phyloP scores from a whole-genome alignment of 2,329 filamentous ascomycete species.

The Aspergillus unguis region DNA sequence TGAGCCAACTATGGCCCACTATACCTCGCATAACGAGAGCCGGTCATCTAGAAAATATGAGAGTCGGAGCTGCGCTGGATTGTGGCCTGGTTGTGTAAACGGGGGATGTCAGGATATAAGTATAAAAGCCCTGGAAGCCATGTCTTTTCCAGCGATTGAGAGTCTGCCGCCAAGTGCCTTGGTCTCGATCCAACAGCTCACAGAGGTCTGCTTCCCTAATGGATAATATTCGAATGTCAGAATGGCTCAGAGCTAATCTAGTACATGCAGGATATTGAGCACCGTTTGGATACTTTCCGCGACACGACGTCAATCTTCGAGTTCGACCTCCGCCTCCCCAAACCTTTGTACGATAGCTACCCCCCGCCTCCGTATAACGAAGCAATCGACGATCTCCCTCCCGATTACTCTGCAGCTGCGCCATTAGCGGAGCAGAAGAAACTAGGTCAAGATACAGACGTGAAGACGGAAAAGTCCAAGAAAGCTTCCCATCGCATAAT shows the following conservation, averaged over 20 bases:
- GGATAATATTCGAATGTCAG: neutral
- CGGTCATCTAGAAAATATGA: neutral
- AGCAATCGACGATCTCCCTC: slow-evolving; percentile 32
- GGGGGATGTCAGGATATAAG: neutral
- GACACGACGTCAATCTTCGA: slow-evolving; percentile 10
- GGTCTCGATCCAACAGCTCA: neutral
- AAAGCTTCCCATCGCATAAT: slow-evolving; percentile 14
- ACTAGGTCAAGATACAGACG: slow-evolving; percentile 9
- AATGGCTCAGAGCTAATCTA: neutral
- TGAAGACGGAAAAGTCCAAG: slow-evolving; percentile 7
- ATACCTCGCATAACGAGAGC: neutral
- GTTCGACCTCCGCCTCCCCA: slow-evolving; percentile 12
- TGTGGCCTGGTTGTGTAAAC: neutral
- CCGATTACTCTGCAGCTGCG: slow-evolving; percentile 30
- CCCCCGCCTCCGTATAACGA: slow-evolving; percentile 35
- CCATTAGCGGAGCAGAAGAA: slow-evolving; percentile 26
- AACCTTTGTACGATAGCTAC: slow-evolving; percentile 20
- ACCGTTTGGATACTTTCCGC: slow-evolving; percentile 1
- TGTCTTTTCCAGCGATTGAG: neutral
- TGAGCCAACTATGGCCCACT: neutral
- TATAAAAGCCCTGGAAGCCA: neutral
- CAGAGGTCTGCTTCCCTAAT: neutral
- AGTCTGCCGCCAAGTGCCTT: neutral
- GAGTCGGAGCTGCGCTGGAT: neutral
- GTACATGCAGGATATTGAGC: slow-evolving; percentile 3